Conservation (phyloP, 768 basidiomycete genomes). For the Daedalea quercina region DNA sequence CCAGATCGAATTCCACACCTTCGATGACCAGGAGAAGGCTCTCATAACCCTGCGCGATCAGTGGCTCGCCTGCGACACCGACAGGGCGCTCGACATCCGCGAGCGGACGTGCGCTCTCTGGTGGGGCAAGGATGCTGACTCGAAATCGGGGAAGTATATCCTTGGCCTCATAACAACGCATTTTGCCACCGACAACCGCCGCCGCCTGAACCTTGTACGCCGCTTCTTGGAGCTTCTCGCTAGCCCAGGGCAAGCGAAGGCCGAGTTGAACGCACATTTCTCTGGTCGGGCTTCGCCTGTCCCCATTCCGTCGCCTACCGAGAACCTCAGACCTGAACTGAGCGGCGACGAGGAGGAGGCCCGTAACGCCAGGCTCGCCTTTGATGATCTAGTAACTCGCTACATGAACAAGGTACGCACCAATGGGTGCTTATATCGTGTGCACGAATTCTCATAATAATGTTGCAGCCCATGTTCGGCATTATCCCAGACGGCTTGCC, state of each 20-base stretch:
- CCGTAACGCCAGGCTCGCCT: not conserved
- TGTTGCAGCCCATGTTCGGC: not conserved
- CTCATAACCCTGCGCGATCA: not conserved
- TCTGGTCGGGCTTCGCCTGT: not conserved
- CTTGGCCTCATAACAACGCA: not conserved
- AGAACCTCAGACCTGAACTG: not conserved
- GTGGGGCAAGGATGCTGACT: not conserved
- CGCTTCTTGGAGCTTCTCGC: constrained; percentile 1
- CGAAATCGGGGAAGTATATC: not conserved
- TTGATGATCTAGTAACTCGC: not conserved
- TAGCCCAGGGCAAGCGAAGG: not conserved
- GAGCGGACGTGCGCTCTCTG: not conserved
- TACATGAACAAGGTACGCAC: not conserved
- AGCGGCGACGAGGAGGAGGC: not conserved
- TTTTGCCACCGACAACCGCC: not conserved
- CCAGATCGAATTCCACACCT: not conserved
- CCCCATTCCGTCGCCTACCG: not conserved
- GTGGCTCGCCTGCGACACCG: not conserved
- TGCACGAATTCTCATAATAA: no score
- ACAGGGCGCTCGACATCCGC: not conserved
- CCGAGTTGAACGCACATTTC: not conserved
- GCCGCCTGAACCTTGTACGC: not conserved
- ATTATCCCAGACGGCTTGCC: not conserved
- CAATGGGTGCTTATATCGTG: not conserved
- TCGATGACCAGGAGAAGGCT: not conserved